Evolutionary conservation across 164 flowering plant species (phyloP).

Genomic region (Nelumbo lutea): DNA sequence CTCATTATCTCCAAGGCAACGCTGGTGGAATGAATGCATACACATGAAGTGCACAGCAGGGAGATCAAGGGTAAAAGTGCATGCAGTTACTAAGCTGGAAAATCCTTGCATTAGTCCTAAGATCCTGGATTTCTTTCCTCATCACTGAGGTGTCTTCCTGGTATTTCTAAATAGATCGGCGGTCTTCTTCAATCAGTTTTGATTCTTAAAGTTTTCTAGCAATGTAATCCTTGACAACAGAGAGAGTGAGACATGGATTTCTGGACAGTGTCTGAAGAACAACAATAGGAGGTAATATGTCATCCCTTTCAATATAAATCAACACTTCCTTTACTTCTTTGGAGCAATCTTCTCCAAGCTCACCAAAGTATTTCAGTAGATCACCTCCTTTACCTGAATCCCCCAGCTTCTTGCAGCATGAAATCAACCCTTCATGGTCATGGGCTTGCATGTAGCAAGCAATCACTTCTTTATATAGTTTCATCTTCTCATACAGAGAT

Average conservation of each 20-base stretch:
- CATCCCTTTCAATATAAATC: slow-evolving; percentile 90
- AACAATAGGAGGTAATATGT: slow-evolving; percentile 20
- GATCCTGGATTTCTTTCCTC: too few relatives aligned
- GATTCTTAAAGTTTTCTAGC: too few relatives aligned
- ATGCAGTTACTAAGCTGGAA: too few relatives aligned
- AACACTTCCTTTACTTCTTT: slow-evolving; percentile 92
- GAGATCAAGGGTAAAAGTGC: too few relatives aligned
- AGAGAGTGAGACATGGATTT: slow-evolving; percentile 46
- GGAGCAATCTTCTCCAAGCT: slow-evolving; percentile 98
- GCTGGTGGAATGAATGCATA: slow-evolving; percentile 74
- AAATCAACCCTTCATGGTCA: slow-evolving; percentile 90
- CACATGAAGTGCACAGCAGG: too few relatives aligned
- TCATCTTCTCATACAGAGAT: slow-evolving; percentile 87
- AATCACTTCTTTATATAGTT: slow-evolving; percentile 89
- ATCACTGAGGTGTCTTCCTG: slow-evolving; percentile 76
- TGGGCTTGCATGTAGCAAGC: slow-evolving; percentile 97
- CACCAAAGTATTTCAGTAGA: slow-evolving; percentile 91
- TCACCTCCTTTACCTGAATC: slow-evolving; percentile 95
- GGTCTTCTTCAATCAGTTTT: slow-evolving; percentile 47
- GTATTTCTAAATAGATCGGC: slow-evolving; percentile 74
- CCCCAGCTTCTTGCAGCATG: slow-evolving; percentile 93
- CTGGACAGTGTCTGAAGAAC: slow-evolving; percentile 64
- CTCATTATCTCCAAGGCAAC: slow-evolving; percentile 2
- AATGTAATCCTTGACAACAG: slow-evolving; percentile 35
- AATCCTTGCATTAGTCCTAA: too few relatives aligned